Conservation (phyloP, 345 rosid genomes). For the Lepidium sativum region DNA sequence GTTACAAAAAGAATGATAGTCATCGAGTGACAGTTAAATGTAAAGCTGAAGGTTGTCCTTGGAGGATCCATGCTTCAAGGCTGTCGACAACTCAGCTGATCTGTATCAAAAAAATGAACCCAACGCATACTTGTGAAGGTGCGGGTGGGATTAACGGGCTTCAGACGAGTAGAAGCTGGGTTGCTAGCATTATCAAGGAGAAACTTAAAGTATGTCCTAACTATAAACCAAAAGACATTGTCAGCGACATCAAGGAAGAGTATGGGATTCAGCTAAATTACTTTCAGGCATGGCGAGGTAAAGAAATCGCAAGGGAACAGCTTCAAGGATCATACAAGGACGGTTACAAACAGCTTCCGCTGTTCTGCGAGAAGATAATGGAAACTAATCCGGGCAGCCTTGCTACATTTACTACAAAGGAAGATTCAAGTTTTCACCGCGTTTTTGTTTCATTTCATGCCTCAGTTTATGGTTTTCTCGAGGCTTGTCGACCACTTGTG, state of each 20-base stretch:
- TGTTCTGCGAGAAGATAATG: conserved; percentile 73
- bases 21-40: conserved; percentile 94
- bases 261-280: conserved; percentile 85
- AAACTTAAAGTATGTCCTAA: conserved; percentile 69
- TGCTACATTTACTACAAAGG: conserved; percentile 74
- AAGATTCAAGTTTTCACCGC: conserved; percentile 93
- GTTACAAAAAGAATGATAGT: conserved; percentile 90
- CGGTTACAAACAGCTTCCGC: conserved; percentile 74
- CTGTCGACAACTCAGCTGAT: conserved; percentile 81
- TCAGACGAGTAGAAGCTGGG: conserved; percentile 93
- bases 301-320: conserved; percentile 93
- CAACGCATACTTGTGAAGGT: conserved; percentile 84
- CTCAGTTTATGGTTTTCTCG: conserved; percentile 59
- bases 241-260: conserved; percentile 73
- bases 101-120: conserved; percentile 85
- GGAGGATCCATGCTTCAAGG: conserved; percentile 96
- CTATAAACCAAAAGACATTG: conserved; percentile 94
- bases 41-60: conserved; percentile 92
- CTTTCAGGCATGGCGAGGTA: conserved; percentile 96
- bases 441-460: conserved; percentile 84
- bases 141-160: conserved; percentile 57
- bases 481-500: conserved; percentile 85
- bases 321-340: conserved; percentile 93
- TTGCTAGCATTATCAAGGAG: conserved; percentile 88
- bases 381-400: conserved; percentile 84